Evolutionary conservation across 2,329 filamentous ascomycete species (phyloP).

Genomic region (Aspergillus fijiensis): DNA sequence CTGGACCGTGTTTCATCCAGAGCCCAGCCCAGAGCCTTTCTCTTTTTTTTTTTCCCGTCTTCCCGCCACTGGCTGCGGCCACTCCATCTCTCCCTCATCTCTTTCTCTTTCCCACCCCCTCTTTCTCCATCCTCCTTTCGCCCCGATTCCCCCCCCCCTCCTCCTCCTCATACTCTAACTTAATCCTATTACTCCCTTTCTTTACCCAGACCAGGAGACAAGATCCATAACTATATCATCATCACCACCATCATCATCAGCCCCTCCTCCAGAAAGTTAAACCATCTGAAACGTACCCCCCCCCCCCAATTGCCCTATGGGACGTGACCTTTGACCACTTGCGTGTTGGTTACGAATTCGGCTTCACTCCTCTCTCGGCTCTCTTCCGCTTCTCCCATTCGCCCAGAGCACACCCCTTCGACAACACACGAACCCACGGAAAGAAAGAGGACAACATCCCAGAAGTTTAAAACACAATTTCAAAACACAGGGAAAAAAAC

Average conservation of each 20-base stretch:
- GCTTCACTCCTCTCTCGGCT: neutral
- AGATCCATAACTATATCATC: neutral
- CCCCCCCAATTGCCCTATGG: constrained; percentile 1
- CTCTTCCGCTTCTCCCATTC: neutral
- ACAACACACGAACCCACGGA: neutral
- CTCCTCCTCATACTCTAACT: neutral
- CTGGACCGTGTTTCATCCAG: constrained; percentile 9
- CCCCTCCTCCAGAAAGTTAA: neutral
- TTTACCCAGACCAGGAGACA: neutral
- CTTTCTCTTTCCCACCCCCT: neutral
- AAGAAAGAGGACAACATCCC: too few relatives aligned
- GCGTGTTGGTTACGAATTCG: constrained; percentile 1
- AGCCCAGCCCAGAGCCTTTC: neutral
- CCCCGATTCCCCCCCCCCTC: neutral
- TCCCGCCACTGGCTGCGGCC: constrained; percentile 13
- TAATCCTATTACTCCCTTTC: neutral
- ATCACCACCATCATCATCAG: too few relatives aligned
- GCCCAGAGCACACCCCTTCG: neutral
- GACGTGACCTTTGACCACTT: neutral
- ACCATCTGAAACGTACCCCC: neutral
- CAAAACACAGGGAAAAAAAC: constrained; percentile 1
- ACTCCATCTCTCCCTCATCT: constrained; percentile 8
- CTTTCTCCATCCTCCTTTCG: neutral
- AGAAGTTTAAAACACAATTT: neutral
- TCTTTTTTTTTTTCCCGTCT: constrained; percentile 18